These are phyloP conservation scores for Sarocladium brachiariae DNA, from an alignment of 2,329 filamentous ascomycete species.

Conservation along the genomic window DNA sequence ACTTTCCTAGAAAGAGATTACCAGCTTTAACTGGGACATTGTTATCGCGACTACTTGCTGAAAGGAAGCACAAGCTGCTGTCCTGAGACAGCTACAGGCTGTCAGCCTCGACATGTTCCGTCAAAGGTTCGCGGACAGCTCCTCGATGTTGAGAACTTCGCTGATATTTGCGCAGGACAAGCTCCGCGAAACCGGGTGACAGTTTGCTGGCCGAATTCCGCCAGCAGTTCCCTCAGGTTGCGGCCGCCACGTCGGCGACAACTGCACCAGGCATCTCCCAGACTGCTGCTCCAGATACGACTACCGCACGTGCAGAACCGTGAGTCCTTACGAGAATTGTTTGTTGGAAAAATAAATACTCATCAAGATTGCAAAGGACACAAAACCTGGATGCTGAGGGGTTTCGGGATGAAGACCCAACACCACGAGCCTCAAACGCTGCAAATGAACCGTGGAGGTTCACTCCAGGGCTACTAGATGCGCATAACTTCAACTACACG, in stretches of 20 bases:
- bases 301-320: slow-evolving; percentile 10
- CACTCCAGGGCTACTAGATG: slow-evolving; percentile 82
- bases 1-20: slow-evolving; percentile 1
- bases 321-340: background rate
- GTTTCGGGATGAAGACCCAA: slow-evolving; percentile 70
- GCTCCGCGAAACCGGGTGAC: slow-evolving; percentile 77
- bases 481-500: slow-evolving; percentile 74
- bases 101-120: slow-evolving; percentile 21
- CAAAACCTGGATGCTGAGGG: slow-evolving; percentile 20
- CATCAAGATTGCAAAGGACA: slow-evolving; percentile 12
- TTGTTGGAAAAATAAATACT: no score
- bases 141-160: background rate
- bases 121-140: slow-evolving; percentile 18
- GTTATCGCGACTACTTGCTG: background rate
- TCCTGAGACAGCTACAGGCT: background rate
- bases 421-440: slow-evolving; percentile 68
- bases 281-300: slow-evolving; percentile 25
- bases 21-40: background rate
- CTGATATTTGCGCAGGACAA: slow-evolving; percentile 46
- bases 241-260: slow-evolving; percentile 5
- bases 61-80: background rate
- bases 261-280: slow-evolving; percentile 13
- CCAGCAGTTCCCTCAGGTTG: slow-evolving; percentile 70
- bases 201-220: slow-evolving; percentile 81
- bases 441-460: slow-evolving; percentile 79